These are phyloP conservation scores for Parastagonospora nodorum DNA, from an alignment of 2,329 filamentous ascomycete genomes.

Conservation along the genomic window DNA sequence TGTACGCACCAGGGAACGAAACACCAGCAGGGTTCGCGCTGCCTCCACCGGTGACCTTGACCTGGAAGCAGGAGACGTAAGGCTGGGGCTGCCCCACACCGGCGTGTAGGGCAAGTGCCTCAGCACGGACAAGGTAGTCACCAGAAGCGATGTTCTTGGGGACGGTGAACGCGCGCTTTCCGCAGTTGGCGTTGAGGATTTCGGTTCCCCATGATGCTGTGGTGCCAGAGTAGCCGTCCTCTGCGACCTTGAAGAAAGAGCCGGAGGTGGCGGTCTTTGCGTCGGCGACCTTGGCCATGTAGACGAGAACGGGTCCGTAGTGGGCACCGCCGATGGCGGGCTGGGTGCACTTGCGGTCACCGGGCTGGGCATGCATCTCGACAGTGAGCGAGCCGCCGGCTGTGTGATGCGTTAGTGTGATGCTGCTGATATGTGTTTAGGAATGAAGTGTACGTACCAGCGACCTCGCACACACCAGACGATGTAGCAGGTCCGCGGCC, in stretches of 20 bases:
- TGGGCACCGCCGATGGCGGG: constrained; percentile 46
- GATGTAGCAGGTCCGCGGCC: constrained; percentile 35
- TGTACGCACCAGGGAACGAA: constrained; percentile 43
- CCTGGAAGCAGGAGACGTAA: constrained; percentile 46
- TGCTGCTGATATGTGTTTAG: background rate
- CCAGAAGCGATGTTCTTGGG: constrained; percentile 39
- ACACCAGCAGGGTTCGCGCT: constrained; percentile 40
- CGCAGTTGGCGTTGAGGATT: constrained; percentile 47
- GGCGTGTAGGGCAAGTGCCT: constrained; percentile 43
- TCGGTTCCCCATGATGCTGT: constrained; percentile 45
- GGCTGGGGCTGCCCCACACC: constrained; percentile 39
- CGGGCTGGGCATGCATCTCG: constrained; percentile 46
- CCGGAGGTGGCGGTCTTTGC: constrained; percentile 36
- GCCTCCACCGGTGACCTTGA: constrained; percentile 44
- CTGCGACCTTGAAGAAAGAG: constrained; percentile 47
- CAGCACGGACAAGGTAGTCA: constrained; percentile 42
- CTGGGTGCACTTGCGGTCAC: constrained; percentile 35
- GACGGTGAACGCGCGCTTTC: constrained; percentile 43
- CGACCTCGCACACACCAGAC: constrained; percentile 39
- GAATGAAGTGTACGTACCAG: constrained; percentile 24
- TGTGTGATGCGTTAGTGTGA: constrained; percentile 18
- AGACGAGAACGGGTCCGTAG: constrained; percentile 45
- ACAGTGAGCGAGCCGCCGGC: constrained; percentile 42
- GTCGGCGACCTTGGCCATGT: constrained; percentile 47
- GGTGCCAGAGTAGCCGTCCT: constrained; percentile 44